Conservation (phyloP, 306 rosid species). For the Lablab purpureus region DNA sequence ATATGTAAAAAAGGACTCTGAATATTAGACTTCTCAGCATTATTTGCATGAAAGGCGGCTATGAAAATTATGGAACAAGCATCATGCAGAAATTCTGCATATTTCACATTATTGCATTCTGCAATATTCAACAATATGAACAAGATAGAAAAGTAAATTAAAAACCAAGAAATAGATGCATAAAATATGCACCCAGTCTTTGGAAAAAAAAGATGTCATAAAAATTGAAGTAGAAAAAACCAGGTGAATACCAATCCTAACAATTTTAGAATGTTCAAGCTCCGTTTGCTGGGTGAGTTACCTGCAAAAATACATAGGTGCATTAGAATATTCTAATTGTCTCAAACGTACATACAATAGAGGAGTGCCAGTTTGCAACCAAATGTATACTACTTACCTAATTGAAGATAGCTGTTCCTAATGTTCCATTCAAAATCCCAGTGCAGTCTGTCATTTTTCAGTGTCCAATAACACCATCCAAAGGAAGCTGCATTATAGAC, state of each 20-base stretch:
- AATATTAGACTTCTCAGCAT: slow-evolving; percentile 10
- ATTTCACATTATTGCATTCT: slow-evolving; percentile 23
- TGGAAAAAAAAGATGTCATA: slow-evolving; percentile 41
- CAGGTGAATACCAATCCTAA: slow-evolving; percentile 52
- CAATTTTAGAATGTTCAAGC: slow-evolving; percentile 37
- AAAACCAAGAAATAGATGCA: slow-evolving; percentile 41
- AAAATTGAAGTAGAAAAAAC: slow-evolving; percentile 56
- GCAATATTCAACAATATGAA: slow-evolving; percentile 46
- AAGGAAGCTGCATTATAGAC: slow-evolving; percentile 78
- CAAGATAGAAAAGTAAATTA: slow-evolving; percentile 32
- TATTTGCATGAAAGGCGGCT: slow-evolving; percentile 7
- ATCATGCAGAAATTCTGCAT: slow-evolving; percentile 2
- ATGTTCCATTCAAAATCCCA: slow-evolving; percentile 96
- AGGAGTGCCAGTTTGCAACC: background rate
- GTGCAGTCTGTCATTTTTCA: slow-evolving; percentile 76
- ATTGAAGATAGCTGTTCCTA: slow-evolving; percentile 73
- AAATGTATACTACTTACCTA: slow-evolving; percentile 54
- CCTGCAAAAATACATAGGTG: slow-evolving; percentile 57
- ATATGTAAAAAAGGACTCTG: slow-evolving; percentile 25
- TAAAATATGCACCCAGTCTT: slow-evolving; percentile 41
- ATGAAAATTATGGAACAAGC: background rate
- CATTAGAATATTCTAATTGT: background rate
- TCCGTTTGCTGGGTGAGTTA: slow-evolving; percentile 55
- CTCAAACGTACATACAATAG: slow-evolving; percentile 10
- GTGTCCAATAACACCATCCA: slow-evolving; percentile 94